Base-by-base conservation (phyloP, 129 eudicot species). In the Flaveria bidentis region DNA sequence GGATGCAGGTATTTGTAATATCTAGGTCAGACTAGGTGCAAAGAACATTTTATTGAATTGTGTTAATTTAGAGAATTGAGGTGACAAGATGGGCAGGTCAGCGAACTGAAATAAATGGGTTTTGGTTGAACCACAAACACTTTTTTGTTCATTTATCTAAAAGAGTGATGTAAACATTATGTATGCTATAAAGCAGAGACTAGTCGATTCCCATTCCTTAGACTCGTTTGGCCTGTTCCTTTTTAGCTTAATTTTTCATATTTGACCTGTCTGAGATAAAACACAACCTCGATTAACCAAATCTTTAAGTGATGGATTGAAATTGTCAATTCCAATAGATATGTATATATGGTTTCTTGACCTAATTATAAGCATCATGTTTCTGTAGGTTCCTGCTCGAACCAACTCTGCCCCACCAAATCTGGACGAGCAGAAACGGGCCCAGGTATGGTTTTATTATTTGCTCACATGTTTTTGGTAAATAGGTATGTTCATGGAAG, bases 401-500 rank as follows among this genome's bases (percentile, higher is more conserved):
- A 92, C 98, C 46, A 92, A 75, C 85, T 92, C 98, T 26, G 98
- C 98, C 17, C 98, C 98, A 67, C 98, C 96, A 30, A 88, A 88
- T 75, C 33, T 88, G 85, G 96, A 86, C 77, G 98, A 92, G 85
- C 98, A 87, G 81, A 90, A 86, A 82, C 87, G 89, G 60, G 96
- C 75, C 69, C 98, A 91, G 97, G 98, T 93, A 18, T 76, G 84
- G 60, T 58, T 25, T 60, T 64, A 18, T 56, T 72, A 15, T 26
- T 63, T 49, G 50, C 50, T 45, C 50, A 44, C 47, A 44, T 2
- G 47, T 44, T 10, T 44, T 44, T 44, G 47, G 47, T 44, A 44
- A 10, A 1, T 2, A 6, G 47, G 12, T 44, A 44, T 30, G 36
- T 3, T 30, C 36, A 30, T 30, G 5, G 36, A 30, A 30, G 4